Conservation (phyloP, 371 early-diverging fungal genomes). For the Dichotomocladium elegans region DNA sequence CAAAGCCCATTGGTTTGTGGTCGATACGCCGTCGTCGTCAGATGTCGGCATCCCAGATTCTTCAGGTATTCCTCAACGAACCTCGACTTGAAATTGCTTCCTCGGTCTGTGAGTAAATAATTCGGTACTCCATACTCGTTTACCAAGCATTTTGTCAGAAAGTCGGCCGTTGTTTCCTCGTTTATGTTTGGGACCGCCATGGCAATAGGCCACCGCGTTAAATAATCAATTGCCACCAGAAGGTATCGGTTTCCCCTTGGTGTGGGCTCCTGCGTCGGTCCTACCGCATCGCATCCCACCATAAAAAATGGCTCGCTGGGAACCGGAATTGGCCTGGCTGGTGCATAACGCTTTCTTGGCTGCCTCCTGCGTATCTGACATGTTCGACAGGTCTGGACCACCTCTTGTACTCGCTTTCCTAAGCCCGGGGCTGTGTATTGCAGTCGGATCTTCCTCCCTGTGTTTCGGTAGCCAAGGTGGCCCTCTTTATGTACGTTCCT, state of each 20-base stretch:
- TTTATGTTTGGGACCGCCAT: too few relatives aligned
- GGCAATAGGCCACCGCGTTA: too few relatives aligned
- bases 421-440: constrained; percentile 5
- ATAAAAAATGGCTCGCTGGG: constrained; percentile 8
- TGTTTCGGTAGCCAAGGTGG: constrained; percentile 14
- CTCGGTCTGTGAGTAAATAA: too few relatives aligned
- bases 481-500: constrained; percentile 11
- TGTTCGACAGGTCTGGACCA: constrained; percentile 1
- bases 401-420: background rate
- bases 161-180: constrained; percentile 16
- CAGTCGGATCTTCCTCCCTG: constrained; percentile 1
- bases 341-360: background rate
- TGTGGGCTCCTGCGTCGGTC: constrained; percentile 1
- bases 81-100: constrained; percentile 14
- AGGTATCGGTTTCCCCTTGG: constrained; percentile 14
- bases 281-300: constrained; percentile 18
- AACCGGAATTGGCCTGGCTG: constrained; percentile 2
- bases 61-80: background rate
- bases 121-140: constrained; percentile 6
- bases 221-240: constrained; percentile 14
- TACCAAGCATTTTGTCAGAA: constrained; percentile 10
- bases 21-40: constrained; percentile 17
- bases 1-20: too few relatives aligned
- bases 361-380: constrained; percentile 6
- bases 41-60: constrained; percentile 12